phyloP scores from a whole-genome alignment of 768 basidiomycete species.

The Grammothele lineata region DNA sequence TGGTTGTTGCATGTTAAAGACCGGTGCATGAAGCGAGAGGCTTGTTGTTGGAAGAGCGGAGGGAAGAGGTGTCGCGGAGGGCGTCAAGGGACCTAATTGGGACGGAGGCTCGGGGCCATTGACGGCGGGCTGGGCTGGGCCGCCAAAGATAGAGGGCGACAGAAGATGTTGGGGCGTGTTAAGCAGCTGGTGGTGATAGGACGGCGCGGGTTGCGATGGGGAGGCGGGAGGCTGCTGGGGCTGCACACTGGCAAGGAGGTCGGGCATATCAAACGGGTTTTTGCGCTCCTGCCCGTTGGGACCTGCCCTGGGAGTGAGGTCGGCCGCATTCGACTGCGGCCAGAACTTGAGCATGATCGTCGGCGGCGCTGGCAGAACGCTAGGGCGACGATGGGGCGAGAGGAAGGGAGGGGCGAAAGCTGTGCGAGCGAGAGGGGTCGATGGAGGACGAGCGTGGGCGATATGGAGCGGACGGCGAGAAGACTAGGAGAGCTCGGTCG shows the following conservation, averaged over 20 bases:
- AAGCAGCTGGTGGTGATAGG: slow-evolving; percentile 25
- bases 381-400: neutral
- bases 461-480: neutral
- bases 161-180: slow-evolving; percentile 31
- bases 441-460: neutral
- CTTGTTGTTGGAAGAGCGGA: slow-evolving; percentile 50
- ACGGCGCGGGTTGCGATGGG: slow-evolving; percentile 10
- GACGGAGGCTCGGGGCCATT: slow-evolving; percentile 37
- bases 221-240: slow-evolving; percentile 14
- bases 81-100: slow-evolving; percentile 38
- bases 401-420: neutral
- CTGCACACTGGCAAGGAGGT: slow-evolving; percentile 27
- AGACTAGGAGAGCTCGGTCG: too few relatives aligned
- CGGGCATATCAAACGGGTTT: slow-evolving; percentile 60
- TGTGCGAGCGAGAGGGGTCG: too few relatives aligned
- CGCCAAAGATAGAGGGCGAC: slow-evolving; percentile 20
- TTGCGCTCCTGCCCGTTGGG: slow-evolving; percentile 38
- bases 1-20: slow-evolving; percentile 73
- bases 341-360: slow-evolving; percentile 63
- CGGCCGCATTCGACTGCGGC: slow-evolving; percentile 41
- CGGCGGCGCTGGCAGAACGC: neutral
- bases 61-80: slow-evolving; percentile 28
- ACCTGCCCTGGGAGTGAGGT: slow-evolving; percentile 51
- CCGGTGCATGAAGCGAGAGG: slow-evolving; percentile 82
- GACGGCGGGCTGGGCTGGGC: slow-evolving; percentile 34